Conservation (phyloP, 306 rosid species). For the Quercus agrifolia region DNA sequence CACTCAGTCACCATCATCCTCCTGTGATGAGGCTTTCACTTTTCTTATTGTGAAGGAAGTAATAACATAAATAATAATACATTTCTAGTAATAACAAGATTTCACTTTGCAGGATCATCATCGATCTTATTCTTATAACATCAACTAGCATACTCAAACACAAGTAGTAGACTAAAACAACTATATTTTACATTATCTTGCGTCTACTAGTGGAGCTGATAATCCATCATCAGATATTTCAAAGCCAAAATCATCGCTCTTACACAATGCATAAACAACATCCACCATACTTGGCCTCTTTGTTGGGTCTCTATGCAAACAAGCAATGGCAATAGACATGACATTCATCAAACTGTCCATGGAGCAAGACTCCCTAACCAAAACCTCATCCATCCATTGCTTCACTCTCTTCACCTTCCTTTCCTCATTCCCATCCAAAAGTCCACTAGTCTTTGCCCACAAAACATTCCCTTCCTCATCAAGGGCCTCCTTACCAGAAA, state of each 20-base stretch:
- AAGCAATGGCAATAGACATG: constrained; percentile 62
- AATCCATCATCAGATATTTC: constrained; percentile 67
- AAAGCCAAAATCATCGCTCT: constrained; percentile 60
- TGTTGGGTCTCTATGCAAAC: constrained; percentile 62
- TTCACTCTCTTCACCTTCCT: constrained; percentile 45
- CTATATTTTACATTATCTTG: constrained; percentile 41
- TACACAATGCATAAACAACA: constrained; percentile 65
- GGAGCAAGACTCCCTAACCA: constrained; percentile 48
- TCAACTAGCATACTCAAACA: neutral
- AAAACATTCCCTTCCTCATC: constrained; percentile 54
- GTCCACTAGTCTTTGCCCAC: constrained; percentile 42
- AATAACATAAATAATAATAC: neutral
- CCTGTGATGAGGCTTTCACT: neutral
- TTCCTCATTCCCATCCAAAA: constrained; percentile 51
- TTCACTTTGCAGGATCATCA: neutral
- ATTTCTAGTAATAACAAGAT: neutral
- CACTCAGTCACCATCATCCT: too few species aligned
- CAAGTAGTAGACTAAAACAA: neutral
- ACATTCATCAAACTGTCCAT: constrained; percentile 62
- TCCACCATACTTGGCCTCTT: constrained; percentile 88
- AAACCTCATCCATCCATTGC: constrained; percentile 57
- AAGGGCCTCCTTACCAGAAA: constrained; percentile 65
- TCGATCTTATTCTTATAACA: neutral
- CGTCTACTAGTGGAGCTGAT: constrained; percentile 40
- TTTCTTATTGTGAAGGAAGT: neutral